Evolutionary conservation across 2,329 filamentous ascomycete genomes (phyloP).

Genomic region (Pseudogymnoascus sp.): DNA sequence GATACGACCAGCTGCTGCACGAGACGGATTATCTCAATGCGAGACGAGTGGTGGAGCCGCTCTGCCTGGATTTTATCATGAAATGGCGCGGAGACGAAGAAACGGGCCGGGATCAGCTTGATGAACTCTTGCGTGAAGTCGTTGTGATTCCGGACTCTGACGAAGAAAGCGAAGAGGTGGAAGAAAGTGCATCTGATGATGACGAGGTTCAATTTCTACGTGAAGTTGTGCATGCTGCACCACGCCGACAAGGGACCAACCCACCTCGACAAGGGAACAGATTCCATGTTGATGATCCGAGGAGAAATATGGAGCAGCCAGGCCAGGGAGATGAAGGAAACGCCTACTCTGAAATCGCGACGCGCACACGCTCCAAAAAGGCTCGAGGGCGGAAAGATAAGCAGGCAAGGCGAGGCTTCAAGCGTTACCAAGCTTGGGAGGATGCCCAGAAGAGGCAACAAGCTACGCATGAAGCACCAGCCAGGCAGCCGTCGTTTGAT

Average conservation of each 20-base stretch:
- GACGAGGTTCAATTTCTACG: constrained; percentile 12
- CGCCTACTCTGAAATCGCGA: constrained; percentile 15
- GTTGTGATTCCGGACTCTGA: constrained; percentile 48
- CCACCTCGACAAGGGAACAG: neutral
- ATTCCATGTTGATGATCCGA: neutral
- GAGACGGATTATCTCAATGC: constrained; percentile 54
- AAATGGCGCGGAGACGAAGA: constrained; percentile 68
- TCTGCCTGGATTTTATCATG: constrained; percentile 58
- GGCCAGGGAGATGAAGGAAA: neutral
- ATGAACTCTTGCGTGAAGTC: constrained; percentile 59
- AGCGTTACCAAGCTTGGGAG: constrained; percentile 30
- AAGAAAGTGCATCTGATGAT: constrained; percentile 15
- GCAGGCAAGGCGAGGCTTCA: constrained; percentile 25
- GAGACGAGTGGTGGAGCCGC: constrained; percentile 51
- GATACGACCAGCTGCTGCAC: constrained; percentile 54
- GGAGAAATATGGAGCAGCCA: neutral
- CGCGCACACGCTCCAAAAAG: constrained; percentile 18
- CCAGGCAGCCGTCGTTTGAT: neutral
- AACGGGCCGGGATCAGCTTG: constrained; percentile 58
- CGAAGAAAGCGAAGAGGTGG: constrained; percentile 19
- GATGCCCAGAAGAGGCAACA: constrained; percentile 25
- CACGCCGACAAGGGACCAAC: neutral
- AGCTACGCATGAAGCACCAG: neutral
- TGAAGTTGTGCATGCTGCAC: neutral
- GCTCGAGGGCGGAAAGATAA: constrained; percentile 14